Conservation (phyloP, 2,329 filamentous ascomycete genomes). For the Colletotrichum chlorophyti region DNA sequence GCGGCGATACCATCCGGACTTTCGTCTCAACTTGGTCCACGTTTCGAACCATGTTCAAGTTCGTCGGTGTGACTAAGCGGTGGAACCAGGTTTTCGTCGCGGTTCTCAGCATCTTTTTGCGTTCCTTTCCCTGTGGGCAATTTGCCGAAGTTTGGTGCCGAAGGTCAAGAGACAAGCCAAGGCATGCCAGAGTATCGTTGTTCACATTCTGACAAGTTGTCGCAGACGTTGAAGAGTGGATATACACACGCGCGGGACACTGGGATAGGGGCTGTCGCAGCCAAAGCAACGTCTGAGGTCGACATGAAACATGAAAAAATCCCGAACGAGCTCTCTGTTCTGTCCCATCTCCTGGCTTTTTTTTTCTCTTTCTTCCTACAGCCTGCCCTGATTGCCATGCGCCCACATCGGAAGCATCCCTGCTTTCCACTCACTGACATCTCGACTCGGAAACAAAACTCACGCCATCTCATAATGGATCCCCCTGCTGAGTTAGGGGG, state of each 20-base stretch:
- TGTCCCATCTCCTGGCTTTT: no score
- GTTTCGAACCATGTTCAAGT: no score
- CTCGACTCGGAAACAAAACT: conserved; percentile 23
- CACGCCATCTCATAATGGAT: conserved; percentile 24
- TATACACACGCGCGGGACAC: neutral
- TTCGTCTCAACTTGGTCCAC: neutral
- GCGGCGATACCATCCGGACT: neutral
- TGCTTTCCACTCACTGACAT: conserved; percentile 14
- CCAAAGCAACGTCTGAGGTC: conserved; percentile 7
- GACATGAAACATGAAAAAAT: conserved; percentile 22
- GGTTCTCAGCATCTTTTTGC: no score
- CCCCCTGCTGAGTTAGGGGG: conserved; percentile 13
- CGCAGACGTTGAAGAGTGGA: neutral
- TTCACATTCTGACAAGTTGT: conserved; percentile 16
- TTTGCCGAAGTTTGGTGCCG: conserved; percentile 19
- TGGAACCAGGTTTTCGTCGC: no score
- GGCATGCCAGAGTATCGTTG: no score
- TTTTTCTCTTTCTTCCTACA: no score
- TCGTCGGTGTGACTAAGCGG: conserved; percentile 13
- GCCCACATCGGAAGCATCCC: conserved; percentile 22
- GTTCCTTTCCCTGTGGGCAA: neutral
- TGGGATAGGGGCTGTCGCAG: neutral
- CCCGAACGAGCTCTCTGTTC: no score
- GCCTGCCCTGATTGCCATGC: neutral
- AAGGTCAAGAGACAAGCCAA: conserved; percentile 2